Evolutionary conservation across 768 basidiomycete species (phyloP), one percentile per base, ranked within the genome.

Genomic region (Boletales sp.): DNA sequence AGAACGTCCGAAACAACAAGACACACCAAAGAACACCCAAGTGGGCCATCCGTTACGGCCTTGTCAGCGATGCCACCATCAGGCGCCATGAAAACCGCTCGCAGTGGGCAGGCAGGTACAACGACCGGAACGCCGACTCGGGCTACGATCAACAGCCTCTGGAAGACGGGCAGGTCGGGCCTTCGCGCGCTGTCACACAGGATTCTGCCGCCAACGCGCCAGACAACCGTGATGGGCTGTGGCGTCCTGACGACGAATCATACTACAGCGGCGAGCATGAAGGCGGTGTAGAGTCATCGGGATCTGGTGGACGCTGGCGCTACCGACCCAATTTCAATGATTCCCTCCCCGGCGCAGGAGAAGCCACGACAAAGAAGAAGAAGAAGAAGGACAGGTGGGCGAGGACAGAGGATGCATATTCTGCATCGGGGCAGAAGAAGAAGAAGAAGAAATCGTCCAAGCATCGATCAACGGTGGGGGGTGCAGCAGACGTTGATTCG

Each of bases 1-100:
- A 97, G 85, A 96, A 96, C 70, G 84, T 97, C 57, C 78, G 94
- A 49, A 97, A 96, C 73, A 97, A 97, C 76, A 91, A 94, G 76
- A 94, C 83, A 59, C 81, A 89, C 64, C 76, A 79, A 13, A 84
- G 94, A 39, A 96, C 94, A n/a, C 94, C 94, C 17, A 94, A 96
- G 70, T 97, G 94, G 94, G 87, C 86, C 0, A 76, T 89, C 69
- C 81, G 86, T 55, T 91, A 91, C 67, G 94, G 94, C 35, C 87
- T 97, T 40, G 83, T 97, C 55, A 83, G 93, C 66, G 84, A 81
- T 19, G 74, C 83, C 33, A 83, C 86, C 57, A 84, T 89, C 63
- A 77, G 81, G 58, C 87, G 93, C 62, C 84, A 87, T 48, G 79
- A 86, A 62, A 80, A 77, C 53, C 87, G 86, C 65, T 90, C 85